These are phyloP conservation scores for Hypoxylon trugodes DNA, from an alignment of 495 filamentous ascomycete genomes.

Conservation along the genomic window DNA sequence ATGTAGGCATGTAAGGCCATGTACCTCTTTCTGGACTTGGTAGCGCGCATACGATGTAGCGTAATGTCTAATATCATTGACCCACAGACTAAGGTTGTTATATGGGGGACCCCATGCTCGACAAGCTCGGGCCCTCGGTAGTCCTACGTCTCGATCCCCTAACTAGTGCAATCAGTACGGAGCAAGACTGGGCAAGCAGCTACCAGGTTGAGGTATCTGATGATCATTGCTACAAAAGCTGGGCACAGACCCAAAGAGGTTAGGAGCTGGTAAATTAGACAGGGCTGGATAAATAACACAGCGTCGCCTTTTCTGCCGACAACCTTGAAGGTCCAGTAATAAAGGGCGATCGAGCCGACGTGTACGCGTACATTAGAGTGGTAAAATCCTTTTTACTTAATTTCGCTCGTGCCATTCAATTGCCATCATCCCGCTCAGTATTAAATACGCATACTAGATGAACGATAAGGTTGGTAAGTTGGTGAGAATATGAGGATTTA, in stretches of 20 bases:
- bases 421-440: background rate
- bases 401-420: background rate
- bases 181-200: conserved; percentile 10
- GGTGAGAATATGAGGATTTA: background rate
- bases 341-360: conserved; percentile 19
- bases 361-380: conserved; percentile 2
- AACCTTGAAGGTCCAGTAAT: conserved; percentile 34
- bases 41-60: too few species aligned
- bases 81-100: conserved; percentile 1
- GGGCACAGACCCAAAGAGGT: conserved; percentile 21
- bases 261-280: conserved; percentile 32
- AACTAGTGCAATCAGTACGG: conserved; percentile 16
- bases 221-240: conserved; percentile 26
- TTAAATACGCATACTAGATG: background rate
- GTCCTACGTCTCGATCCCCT: conserved; percentile 22
- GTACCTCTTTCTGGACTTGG: background rate
- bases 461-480: background rate
- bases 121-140: conserved; percentile 20
- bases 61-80: too few species aligned
- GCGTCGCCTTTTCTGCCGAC: conserved; percentile 34
- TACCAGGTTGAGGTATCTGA: conserved; percentile 26
- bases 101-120: background rate
- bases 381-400: background rate
- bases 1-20: too few species aligned
- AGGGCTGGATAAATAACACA: conserved; percentile 38